Base-by-base conservation (phyloP, 73 alveolate genomes). In the Stentor coeruleus region DNA sequence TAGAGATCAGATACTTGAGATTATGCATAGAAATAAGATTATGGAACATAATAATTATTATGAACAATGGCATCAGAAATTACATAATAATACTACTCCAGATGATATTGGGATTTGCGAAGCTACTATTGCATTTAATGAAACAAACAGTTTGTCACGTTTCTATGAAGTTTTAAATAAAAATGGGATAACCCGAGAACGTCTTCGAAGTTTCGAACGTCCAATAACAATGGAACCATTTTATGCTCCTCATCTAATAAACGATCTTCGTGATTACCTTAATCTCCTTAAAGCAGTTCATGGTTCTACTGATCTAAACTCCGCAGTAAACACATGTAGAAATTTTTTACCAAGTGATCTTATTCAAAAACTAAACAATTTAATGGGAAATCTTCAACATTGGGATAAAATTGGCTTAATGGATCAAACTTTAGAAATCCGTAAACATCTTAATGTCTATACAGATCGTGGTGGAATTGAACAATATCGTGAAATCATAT, bases 31-130 rank as follows among this genome's bases (percentile, higher is more conserved):
- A 66, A 20, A 66, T 66, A 33, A 33, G 33, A 66, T 66, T 20
- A 31, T 20, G n/a, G 79, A 66, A 66, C 33, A 66, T 66, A 26
- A 31, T 14, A 66, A 20, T 33, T 66, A 74, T 58, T 20, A 20
- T 20, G 99, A 95, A 80, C 95, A 95, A 85, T 95, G 99, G 99
- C 99, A 95, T 86, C 96, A 95, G 86, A 95, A 95, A 85, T 86
- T 95, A 59, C 99, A 95, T 88, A 95, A 95, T 86, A 95, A 95
- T 87, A 93, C 99, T 36, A 93, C 99, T 28, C 98, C 99, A 0
- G 99, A 95, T 79, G 99, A 95, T 88, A 90, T 95, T 39, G 90
- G 89, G 74, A 95, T 95, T 55, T 95, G 98, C 79, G 97, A 91
- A 40, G 99, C 98, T 42, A 82, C 94, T 59, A 82, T 95, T 33